Evolutionary conservation across 495 filamentous ascomycete genomes (phyloP), one percentile per base, ranked within the genome.

Genomic region (Penicillium waksmanii): DNA sequence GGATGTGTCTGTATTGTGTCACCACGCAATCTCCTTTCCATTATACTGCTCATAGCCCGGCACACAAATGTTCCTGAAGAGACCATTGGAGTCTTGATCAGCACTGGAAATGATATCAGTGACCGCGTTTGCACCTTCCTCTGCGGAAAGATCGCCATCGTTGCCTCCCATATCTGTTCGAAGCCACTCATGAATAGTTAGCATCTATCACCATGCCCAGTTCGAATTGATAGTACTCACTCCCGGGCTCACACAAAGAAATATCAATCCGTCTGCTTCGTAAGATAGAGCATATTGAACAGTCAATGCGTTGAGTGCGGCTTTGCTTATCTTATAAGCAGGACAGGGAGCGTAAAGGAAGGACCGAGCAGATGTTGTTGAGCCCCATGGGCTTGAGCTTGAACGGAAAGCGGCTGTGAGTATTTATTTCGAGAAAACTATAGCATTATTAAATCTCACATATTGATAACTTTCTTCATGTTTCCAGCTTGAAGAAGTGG

Each of bases 251-350:
- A 82, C 51, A 3, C 70, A 67, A 53, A 80, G 54, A 50, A 81
- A 69, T 2, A 65, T 67, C 47, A 81, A 77, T 2, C 72, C 70
- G 33, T 73, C 61, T 8, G 73, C 62, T 19, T 65, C 65, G 50
- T 74, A 74, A 5, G 63, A 68, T 33, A 73, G 55, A 0, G 77
- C 71, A 51, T 79, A 79, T 55, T 79, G 76, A 1, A 76, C 71
- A 4, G 76, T 80, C 27, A 82, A 57, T 53, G 75, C 69, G 53
- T 82, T 79, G 21, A 79, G 53, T 1, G 77, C 77, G 1, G 76
- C 71, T 62, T 82, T 83, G 51, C 70, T 71, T 62, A 81, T 73
- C 44, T 77, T 79, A 66, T 83, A 82, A 2, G 73, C 76, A 36
- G 77, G 77, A 17, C 52, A 66, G n/a, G 74, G 69, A 13, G 66